Base-by-base conservation (phyloP, 2,329 filamentous ascomycete genomes). In the Diaporthe ilicicola region DNA sequence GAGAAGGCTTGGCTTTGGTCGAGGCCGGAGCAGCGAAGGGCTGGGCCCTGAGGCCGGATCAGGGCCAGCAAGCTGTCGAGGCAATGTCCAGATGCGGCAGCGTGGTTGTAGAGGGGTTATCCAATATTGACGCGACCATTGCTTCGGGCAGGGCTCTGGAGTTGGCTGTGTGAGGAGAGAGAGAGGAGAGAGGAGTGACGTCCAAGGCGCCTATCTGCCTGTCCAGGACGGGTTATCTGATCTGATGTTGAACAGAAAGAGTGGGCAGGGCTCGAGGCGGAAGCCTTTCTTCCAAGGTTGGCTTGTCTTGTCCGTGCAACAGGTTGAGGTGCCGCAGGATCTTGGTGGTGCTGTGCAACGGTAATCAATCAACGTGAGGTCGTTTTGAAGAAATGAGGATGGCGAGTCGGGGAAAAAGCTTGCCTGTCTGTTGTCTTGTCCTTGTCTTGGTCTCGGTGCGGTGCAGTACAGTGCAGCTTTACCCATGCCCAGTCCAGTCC, bases 121-220 rank as follows among this genome's bases (percentile, higher is more conserved):
- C 22, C 32, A 37, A 15, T 53, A 24, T 69, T 69, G 51, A 19
- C 32, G 67, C 39, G 24, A 71, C 56, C 70, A 71, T 71, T 69
- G 66, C 70, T 69, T 69, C 70, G 42, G 42, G 55, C 44, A 50
- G 42, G 22, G 53, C 32, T 27, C 29, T 24, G 27, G n/a, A 12
- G n/a, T 39, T 37, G 29, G 39, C n/a, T 29, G 9, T 9, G 51
- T 34, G 53, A n/a, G 53, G 53, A 37, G 37, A 10, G 65, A 29
- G 15, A 22, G 42, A 56, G 22, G 32, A 3, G 19, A 15, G 65
- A 48, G 34, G 37, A 51, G 42, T 22, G 46, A 44, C 29, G 19
- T n/a, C 12, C 42, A 4, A 64, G 19, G 44, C 27, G 59, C 27
- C 46, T 29, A 29, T 50, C 59, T 15, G 12, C n/a, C 29, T 50